A percentile compares a stretch with the other conserved stretches of the same genome.
Evolutionary conservation across 176 grass and related monocot species (phyloP).

Genomic region (Carex scoparia): DNA sequence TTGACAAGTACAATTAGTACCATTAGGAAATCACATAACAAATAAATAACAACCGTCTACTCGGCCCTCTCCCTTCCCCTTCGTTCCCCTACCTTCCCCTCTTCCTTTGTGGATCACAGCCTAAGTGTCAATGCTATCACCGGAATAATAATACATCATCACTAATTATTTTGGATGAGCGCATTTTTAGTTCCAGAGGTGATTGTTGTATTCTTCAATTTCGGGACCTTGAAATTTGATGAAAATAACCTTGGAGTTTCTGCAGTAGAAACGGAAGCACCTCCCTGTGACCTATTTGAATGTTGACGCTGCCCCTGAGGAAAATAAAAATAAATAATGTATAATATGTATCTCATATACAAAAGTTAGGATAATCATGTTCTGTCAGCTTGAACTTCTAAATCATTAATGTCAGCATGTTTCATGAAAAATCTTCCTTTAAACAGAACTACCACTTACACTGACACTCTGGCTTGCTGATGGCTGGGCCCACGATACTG

Average conservation of each 20-base stretch:
- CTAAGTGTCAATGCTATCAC: not conserved
- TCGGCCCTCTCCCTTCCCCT: too few species aligned
- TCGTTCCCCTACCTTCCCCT: too few species aligned
- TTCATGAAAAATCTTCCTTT: not conserved
- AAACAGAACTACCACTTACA: not conserved
- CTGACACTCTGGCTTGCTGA: conserved; percentile 7
- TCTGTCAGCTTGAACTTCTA: not conserved
- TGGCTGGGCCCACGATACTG: not conserved
- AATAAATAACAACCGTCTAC: not conserved
- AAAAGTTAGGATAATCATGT: not conserved
- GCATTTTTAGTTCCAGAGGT: not conserved
- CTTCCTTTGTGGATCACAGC: not conserved
- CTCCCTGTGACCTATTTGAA: conserved; percentile 11
- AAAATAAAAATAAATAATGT: not conserved
- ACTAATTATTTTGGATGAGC: not conserved
- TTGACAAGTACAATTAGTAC: not conserved
- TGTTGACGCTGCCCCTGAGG: not conserved
- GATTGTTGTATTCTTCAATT: conserved; percentile 23
- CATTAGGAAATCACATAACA: not conserved
- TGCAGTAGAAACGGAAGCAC: not conserved
- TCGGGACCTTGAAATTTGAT: conserved; percentile 28
- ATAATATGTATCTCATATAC: not conserved
- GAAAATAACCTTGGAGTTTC: conserved; percentile 7
- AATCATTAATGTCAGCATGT: not conserved
- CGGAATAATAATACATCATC: not conserved